Conservation (phyloP, 495 filamentous ascomycete species). For the Aspergillus hancockii region DNA sequence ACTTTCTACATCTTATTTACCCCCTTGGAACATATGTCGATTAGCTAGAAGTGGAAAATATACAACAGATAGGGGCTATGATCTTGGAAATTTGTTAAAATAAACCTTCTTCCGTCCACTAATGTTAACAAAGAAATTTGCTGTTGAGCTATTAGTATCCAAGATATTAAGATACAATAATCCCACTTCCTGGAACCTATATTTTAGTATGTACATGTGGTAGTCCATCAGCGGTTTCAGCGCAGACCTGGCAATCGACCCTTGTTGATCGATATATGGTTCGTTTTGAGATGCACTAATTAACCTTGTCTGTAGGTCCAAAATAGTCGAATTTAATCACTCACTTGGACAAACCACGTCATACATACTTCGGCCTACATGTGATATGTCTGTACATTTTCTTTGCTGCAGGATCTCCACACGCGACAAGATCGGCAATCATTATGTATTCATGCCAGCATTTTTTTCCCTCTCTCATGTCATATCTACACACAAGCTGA, state of each 20-base stretch:
- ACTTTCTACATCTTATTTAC: no score
- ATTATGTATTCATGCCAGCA: neutral
- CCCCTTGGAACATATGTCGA: no score
- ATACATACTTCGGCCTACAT: neutral
- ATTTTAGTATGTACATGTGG: no score
- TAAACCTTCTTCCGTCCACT: no score
- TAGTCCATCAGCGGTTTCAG: no score
- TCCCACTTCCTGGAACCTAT: no score
- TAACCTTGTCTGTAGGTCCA: neutral
- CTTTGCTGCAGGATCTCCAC: constrained; percentile 1
- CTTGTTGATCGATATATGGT: neutral
- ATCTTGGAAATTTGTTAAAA: no score
- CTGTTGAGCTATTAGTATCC: no score
- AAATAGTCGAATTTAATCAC: neutral
- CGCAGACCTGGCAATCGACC: neutral
- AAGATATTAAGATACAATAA: no score
- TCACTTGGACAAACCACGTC: neutral
- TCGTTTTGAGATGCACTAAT: neutral
- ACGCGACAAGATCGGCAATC: neutral
- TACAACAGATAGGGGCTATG: no score
- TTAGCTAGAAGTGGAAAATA: no score
- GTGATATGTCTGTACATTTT: constrained; percentile 2
- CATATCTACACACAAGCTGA: neutral
- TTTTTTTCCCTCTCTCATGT: neutral
- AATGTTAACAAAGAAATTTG: no score